Evolutionary conservation across 768 basidiomycete genomes (phyloP).

Genomic region (Lactarius sp.): DNA sequence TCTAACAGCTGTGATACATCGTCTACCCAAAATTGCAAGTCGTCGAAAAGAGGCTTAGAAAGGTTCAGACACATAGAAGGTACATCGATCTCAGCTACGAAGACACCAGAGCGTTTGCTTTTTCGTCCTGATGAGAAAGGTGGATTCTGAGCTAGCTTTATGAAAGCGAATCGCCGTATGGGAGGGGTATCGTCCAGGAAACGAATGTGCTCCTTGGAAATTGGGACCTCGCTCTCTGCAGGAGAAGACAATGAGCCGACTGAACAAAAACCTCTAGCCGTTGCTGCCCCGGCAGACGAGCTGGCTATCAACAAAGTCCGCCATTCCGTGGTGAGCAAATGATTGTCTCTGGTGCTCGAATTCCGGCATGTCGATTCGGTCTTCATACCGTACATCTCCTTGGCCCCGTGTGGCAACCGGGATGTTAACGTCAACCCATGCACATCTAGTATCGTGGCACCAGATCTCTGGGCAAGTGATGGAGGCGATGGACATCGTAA

Average conservation of each 20-base stretch:
- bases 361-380: slow-evolving; percentile 18
- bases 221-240: slow-evolving; percentile 4
- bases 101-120: slow-evolving; percentile 21
- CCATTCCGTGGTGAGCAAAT: slow-evolving; percentile 40
- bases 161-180: background rate
- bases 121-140: background rate
- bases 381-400: background rate
- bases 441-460: slow-evolving; percentile 60
- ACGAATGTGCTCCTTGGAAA: slow-evolving; percentile 13
- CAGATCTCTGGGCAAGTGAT: slow-evolving; percentile 49
- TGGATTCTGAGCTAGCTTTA: background rate
- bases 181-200: slow-evolving; percentile 10
- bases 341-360: slow-evolving; percentile 15
- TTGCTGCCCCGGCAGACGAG: slow-evolving; percentile 37
- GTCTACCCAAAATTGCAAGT: slow-evolving; percentile 84
- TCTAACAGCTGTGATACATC: slow-evolving; percentile 74
- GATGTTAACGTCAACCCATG: slow-evolving; percentile 45
- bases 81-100: slow-evolving; percentile 36
- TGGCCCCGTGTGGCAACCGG: slow-evolving; percentile 21
- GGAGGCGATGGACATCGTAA: slow-evolving; percentile 61
- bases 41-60: slow-evolving; percentile 64
- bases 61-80: slow-evolving; percentile 62
- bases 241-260: slow-evolving; percentile 40
- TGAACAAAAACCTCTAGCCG: slow-evolving; percentile 46
- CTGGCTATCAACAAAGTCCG: slow-evolving; percentile 47